These are phyloP conservation scores for Apiotrichum domesticum DNA, from an alignment of 1,284 basidiomycete species.

Conservation along the genomic window DNA sequence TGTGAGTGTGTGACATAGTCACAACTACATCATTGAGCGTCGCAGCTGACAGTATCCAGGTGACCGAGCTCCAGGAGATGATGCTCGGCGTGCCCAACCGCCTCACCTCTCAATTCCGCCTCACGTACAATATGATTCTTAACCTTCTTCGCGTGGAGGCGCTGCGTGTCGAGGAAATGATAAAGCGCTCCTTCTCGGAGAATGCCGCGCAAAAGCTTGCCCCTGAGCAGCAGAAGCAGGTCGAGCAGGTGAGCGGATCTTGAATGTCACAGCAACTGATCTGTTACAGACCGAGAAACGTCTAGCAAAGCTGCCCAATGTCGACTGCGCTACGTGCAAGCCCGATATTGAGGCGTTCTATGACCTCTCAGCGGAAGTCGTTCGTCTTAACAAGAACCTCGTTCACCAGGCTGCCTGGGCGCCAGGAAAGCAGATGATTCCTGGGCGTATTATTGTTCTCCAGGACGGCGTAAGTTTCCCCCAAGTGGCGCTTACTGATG, in stretches of 20 bases:
- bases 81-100: conserved; percentile 88
- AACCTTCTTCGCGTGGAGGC: conserved; percentile 96
- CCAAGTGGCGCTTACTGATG: conserved; percentile 2
- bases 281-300: conserved; percentile 62
- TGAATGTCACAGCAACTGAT: background rate
- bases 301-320: conserved; percentile 60
- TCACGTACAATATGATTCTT: conserved; percentile 99
- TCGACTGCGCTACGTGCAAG: conserved; percentile 64
- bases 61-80: conserved; percentile 72
- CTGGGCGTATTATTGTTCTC: conserved; percentile 78
- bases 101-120: conserved; percentile 91
- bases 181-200: conserved; percentile 97
- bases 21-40: background rate
- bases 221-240: conserved; percentile 86
- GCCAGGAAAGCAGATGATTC: conserved; percentile 59
- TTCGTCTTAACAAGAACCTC: conserved; percentile 62
- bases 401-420: conserved; percentile 60
- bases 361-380: conserved; percentile 63
- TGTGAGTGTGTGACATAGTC: conserved; percentile 49
- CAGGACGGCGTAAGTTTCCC: conserved; percentile 63
- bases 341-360: conserved; percentile 71
- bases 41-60: conserved; percentile 49
- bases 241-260: conserved; percentile 59
- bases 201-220: conserved; percentile 88
- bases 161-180: conserved; percentile 97